phyloP scores from a whole-genome alignment of 345 rosid genomes.

The Noccaea bulbosa region DNA sequence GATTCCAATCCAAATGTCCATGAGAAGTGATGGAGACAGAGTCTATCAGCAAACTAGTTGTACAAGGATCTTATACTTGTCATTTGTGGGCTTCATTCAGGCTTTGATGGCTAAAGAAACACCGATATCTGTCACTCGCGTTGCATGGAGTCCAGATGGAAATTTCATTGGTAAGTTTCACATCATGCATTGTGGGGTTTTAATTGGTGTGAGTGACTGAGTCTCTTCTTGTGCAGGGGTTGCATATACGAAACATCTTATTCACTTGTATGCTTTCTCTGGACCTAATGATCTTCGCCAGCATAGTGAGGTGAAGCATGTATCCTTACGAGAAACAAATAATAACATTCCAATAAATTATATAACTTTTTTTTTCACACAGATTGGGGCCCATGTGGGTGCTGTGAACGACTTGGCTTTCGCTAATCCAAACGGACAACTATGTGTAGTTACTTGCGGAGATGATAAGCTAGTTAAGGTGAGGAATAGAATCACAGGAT shows the following conservation, averaged over 20 bases:
- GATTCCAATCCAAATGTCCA: background rate
- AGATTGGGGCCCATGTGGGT: conserved; percentile 91
- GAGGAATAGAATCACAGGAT: conserved; percentile 9
- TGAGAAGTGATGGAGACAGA: conserved; percentile 26
- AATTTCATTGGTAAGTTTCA: conserved; percentile 58
- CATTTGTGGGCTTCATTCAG: conserved; percentile 44
- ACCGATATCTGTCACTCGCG: conserved; percentile 57
- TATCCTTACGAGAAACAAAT: conserved; percentile 10
- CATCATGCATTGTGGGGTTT: conserved; percentile 4
- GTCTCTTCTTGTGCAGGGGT: conserved; percentile 55
- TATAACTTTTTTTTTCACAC: conserved; percentile 37
- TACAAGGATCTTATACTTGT: conserved; percentile 34
- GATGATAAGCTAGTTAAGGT: conserved; percentile 92
- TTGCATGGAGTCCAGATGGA: conserved; percentile 78
- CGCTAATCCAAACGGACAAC: conserved; percentile 77
- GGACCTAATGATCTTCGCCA: conserved; percentile 61
- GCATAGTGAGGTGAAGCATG: conserved; percentile 58
- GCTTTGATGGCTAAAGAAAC: conserved; percentile 50
- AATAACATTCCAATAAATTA: conserved; percentile 23
- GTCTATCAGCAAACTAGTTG: conserved; percentile 11
- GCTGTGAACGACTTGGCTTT: conserved; percentile 90
- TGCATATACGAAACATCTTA: conserved; percentile 67
- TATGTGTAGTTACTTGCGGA: conserved; percentile 88
- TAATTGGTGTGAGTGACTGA: conserved; percentile 34
- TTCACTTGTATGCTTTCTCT: conserved; percentile 60